These are phyloP conservation scores for Populus trichocarpa DNA, from an alignment of 441 rosid genomes.

Conservation along the genomic window DNA sequence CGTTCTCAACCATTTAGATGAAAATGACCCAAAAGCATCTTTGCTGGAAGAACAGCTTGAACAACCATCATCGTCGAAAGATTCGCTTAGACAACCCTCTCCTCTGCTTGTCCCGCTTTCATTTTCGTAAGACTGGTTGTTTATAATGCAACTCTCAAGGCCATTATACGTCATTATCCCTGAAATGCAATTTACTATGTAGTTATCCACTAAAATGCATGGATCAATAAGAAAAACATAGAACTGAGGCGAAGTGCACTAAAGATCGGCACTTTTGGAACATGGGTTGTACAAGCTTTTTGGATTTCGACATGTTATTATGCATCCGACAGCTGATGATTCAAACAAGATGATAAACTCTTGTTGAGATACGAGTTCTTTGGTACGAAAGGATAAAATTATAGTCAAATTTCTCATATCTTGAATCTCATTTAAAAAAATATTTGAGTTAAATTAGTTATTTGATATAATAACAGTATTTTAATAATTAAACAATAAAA, in stretches of 20 bases:
- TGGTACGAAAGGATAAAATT: not conserved
- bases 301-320: not conserved
- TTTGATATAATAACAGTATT: no score
- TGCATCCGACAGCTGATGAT: not conserved
- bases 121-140: constrained; percentile 75
- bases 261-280: not conserved
- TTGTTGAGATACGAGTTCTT: not conserved
- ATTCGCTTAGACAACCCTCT: constrained; percentile 73
- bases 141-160: constrained; percentile 75
- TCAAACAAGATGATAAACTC: not conserved
- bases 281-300: not conserved
- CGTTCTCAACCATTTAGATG: constrained; percentile 67
- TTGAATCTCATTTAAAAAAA: no score
- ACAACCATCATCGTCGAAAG: constrained; percentile 77
- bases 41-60: constrained; percentile 94
- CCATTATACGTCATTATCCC: constrained; percentile 84
- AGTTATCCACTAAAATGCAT: not conserved
- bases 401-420: not conserved
- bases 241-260: not conserved
- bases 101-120: constrained; percentile 85
- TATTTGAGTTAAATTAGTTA: no score
- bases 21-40: constrained; percentile 78
- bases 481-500: no score
- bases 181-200: constrained; percentile 16
- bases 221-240: not conserved